Base-by-base conservation (phyloP, 2,329 filamentous ascomycete species). In the Ophiostoma ulmi region DNA sequence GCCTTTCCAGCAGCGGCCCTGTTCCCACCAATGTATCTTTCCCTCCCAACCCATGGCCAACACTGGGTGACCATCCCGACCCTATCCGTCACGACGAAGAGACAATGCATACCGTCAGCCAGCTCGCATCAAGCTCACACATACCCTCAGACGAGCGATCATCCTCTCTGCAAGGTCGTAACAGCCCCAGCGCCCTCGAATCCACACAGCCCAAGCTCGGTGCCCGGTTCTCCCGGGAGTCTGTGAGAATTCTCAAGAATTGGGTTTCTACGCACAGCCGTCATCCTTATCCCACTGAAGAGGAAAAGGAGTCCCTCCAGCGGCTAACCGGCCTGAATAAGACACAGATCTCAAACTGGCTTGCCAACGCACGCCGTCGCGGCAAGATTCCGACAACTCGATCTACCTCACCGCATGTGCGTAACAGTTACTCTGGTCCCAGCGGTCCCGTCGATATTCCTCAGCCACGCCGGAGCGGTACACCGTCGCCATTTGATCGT, bases 341-440 rank as follows among this genome's bases (percentile, higher is more conserved):
- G 76, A 90, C 86, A 17, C 94, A 97, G 77, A 94, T 97, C 75
- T 90, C 90, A 13, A 97, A 96, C 78, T 97, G 93, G 93, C 87
- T 97, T 66, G 93, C 93, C 72, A 97, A 97, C 79, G 93, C 93
- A 71, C 88, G 93, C 63, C 88, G 93, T 71, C 86, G 93, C 73
- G 90, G 91, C 75, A 97, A 97, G 81, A 88, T 91, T 70, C 87
- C 89, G 67, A 83, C 87, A 1, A 88, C 87, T 66, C 85, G 90
- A 73, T 88, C 87, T 39, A 87, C 85, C 22, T 94, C 92, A 5
- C 91, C 92, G 0, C 87, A 90, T 74, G 81, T 90, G 65, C 85
- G 87, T 36, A 85, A 84, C 73, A 84, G 83, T 73, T 84, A 81
- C 73, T 85, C 86, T 70, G 85, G 85, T 7, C 35, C 55, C 1